phyloP scores from a whole-genome alignment of 179 eudicot genomes.

The Pouteria campechiana region DNA sequence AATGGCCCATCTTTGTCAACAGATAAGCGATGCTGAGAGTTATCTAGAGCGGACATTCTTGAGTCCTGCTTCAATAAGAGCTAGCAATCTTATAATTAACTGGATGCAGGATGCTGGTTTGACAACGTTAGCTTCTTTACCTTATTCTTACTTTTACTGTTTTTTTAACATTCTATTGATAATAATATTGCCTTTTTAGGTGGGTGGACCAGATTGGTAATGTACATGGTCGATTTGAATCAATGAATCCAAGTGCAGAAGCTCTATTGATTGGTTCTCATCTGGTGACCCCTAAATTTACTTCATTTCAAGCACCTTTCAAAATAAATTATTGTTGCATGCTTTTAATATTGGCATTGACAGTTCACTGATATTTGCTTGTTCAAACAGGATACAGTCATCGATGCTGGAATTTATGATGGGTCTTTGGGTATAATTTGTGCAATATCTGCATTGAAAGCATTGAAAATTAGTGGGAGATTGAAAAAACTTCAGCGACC shows the following conservation, averaged over 20 bases:
- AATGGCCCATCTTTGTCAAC: conserved; percentile 5
- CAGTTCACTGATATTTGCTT: conserved; percentile 2
- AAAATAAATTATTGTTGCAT: background rate
- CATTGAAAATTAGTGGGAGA: conserved; percentile 38
- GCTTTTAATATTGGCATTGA: background rate
- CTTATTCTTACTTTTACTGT: background rate
- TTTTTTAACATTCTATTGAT: conserved; percentile 3
- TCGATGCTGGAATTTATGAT: conserved; percentile 93
- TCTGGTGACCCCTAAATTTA: conserved; percentile 33
- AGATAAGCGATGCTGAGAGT: conserved; percentile 84
- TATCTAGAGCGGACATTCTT: conserved; percentile 91
- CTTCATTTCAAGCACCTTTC: background rate
- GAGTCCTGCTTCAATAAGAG: conserved; percentile 76
- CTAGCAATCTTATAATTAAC: conserved; percentile 48
- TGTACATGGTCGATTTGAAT: conserved; percentile 86
- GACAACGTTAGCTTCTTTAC: conserved; percentile 49
- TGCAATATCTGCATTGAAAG: conserved; percentile 81
- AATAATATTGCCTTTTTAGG: conserved; percentile 28
- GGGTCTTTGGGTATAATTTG: conserved; percentile 82
- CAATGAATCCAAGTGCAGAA: conserved; percentile 45
- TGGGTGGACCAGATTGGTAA: conserved; percentile 97
- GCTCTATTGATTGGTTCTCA: conserved; percentile 90
- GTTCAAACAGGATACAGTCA: conserved; percentile 73
- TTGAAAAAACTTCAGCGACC: conserved; percentile 51
- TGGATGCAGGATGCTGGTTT: conserved; percentile 99